Conservation (phyloP, 2,329 filamentous ascomycete species). For the Trichoderma koningii region DNA sequence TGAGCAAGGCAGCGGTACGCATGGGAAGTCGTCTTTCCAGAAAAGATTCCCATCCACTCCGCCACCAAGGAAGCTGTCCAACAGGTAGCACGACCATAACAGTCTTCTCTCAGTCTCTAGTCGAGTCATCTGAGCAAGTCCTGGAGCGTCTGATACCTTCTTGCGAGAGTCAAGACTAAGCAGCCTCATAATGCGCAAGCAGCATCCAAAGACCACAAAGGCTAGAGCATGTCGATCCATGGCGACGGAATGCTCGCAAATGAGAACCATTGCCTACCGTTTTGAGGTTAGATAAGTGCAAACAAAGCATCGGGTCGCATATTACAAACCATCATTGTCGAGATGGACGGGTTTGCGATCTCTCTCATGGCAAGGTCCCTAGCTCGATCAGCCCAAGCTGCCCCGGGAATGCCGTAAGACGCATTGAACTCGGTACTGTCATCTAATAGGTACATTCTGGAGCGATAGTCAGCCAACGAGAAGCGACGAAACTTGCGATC, state of each 20-base stretch:
- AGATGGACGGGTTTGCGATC: constrained; percentile 15
- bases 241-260: constrained; percentile 16
- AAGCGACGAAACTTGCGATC: not conserved
- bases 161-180: constrained; percentile 12
- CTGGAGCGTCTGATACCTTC: not conserved
- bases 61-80: constrained; percentile 19
- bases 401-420: constrained; percentile 7
- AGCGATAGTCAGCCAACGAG: not conserved
- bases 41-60: constrained; percentile 16
- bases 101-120: constrained; percentile 10
- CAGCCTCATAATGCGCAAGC: constrained; percentile 15
- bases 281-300: not conserved
- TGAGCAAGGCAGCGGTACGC: constrained; percentile 13
- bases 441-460: constrained; percentile 9
- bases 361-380: constrained; percentile 8
- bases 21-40: constrained; percentile 13
- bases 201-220: constrained; percentile 17
- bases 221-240: constrained; percentile 16
- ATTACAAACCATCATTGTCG: constrained; percentile 18
- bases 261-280: constrained; percentile 19
- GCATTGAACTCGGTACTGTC: not conserved
- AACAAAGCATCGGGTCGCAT: not conserved
- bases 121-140: not conserved
- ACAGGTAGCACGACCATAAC: constrained; percentile 13
- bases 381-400: constrained; percentile 10